Percentiles rank a stretch among this genome's conserved stretches.
phyloP scores from a whole-genome alignment of 441 rosid species.

The Gossypium schwendimanii region DNA sequence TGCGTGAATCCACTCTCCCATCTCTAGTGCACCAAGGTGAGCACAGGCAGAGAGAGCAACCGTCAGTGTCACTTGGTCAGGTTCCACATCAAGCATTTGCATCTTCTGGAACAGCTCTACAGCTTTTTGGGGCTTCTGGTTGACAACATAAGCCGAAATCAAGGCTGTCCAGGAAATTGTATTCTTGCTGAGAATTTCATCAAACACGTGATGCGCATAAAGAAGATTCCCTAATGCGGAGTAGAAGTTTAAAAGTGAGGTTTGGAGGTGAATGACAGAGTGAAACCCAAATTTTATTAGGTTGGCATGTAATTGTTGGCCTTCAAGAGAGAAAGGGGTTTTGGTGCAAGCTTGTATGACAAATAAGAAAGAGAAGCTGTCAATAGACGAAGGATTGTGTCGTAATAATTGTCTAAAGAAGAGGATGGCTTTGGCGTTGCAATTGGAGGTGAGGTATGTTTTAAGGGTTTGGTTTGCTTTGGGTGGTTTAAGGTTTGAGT shows the following conservation, averaged over 20 bases:
- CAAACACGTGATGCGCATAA: constrained; percentile 32
- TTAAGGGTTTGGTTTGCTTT: constrained; percentile 25
- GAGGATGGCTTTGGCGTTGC: constrained; percentile 21
- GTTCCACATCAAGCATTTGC: constrained; percentile 27
- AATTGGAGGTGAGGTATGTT: constrained; percentile 21
- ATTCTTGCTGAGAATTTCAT: constrained; percentile 22
- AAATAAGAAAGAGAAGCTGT: constrained; percentile 33
- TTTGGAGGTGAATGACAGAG: constrained; percentile 25
- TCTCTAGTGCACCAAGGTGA: constrained; percentile 31
- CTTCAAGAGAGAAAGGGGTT: constrained; percentile 16
- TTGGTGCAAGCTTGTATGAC: constrained; percentile 27
- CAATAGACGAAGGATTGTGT: constrained; percentile 22
- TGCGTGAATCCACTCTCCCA: constrained; percentile 34
- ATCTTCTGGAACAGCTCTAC: constrained; percentile 26
- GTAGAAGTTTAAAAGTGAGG: constrained; percentile 13
- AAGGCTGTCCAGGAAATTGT: constrained; percentile 29
- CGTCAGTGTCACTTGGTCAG: constrained; percentile 31
- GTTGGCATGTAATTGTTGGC: constrained; percentile 25
- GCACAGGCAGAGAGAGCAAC: constrained; percentile 35
- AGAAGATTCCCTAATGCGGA: constrained; percentile 7
- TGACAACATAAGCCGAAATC: constrained; percentile 31
- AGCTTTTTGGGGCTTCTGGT: constrained; percentile 20
- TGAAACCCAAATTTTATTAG: constrained; percentile 25
- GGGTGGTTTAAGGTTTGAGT: constrained; percentile 20
- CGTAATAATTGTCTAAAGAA: constrained; percentile 22